Percentiles rank a stretch among this genome's conserved stretches.
These are phyloP conservation scores for Dendrothele bispora DNA, from an alignment of 768 basidiomycete genomes.

Conservation along the genomic window DNA sequence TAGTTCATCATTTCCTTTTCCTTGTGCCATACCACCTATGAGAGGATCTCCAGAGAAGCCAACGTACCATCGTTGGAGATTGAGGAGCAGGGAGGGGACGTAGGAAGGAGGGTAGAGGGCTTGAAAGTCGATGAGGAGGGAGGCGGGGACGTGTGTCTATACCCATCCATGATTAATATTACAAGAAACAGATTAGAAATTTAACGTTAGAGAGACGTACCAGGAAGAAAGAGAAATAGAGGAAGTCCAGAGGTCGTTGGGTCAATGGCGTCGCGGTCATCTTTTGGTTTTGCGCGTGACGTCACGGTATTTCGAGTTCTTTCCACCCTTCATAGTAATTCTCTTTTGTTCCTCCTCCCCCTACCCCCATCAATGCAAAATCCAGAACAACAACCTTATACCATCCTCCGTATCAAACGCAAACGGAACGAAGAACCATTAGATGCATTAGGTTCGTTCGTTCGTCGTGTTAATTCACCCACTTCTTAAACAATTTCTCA, in stretches of 20 bases:
- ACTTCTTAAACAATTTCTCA: constrained; percentile 9
- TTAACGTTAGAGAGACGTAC: constrained; percentile 34
- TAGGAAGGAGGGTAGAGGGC: constrained; percentile 54
- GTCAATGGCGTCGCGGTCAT: constrained; percentile 36
- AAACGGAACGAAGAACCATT: constrained; percentile 82
- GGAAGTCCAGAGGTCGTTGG: constrained; percentile 60
- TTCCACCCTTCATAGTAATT: too few species aligned
- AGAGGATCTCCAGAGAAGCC: constrained; percentile 66
- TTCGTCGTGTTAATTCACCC: constrained; percentile 10
- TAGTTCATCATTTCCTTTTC: constrained; percentile 34
- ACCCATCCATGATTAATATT: background rate
- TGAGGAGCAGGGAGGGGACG: constrained; percentile 47
- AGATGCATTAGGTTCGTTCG: constrained; percentile 82
- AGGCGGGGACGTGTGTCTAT: constrained; percentile 65
- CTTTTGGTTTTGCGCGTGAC: too few species aligned
- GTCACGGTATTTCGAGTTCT: too few species aligned
- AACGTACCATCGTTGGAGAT: constrained; percentile 51
- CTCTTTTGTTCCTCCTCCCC: too few species aligned
- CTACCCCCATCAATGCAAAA: too few species aligned
- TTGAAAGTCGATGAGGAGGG: constrained; percentile 72
- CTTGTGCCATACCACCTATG: constrained; percentile 50
- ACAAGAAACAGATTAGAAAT: background rate
- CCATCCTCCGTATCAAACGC: constrained; percentile 80
- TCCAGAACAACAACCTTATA: constrained; percentile 56
- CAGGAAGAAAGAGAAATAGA: constrained; percentile 73